A percentile compares a stretch with the other conserved stretches of the same genome.
Conservation (phyloP, 1,284 basidiomycete genomes). For the Ustilago trichophora region DNA sequence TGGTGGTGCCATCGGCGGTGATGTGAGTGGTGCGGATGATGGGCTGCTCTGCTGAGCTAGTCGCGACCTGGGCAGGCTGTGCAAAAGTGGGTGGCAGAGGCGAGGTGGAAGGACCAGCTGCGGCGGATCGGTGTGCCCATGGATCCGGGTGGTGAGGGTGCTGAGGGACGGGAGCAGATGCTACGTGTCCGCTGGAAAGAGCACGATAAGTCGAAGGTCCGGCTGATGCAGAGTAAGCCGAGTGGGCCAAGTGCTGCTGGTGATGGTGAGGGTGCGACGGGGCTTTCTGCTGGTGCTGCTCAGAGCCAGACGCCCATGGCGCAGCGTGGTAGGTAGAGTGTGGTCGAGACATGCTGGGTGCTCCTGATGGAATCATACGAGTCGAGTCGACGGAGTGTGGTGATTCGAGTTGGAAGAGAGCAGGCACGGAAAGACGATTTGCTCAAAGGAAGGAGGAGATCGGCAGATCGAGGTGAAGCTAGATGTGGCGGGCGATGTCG, state of each 20-base stretch:
- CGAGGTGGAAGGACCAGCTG: slow-evolving; percentile 11
- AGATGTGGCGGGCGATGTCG: neutral
- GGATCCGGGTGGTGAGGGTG: slow-evolving; percentile 15
- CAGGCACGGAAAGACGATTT: too few relatives aligned
- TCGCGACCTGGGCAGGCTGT: slow-evolving; percentile 3
- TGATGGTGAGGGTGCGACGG: slow-evolving; percentile 15
- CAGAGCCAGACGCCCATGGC: slow-evolving; percentile 25
- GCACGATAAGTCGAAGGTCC: slow-evolving; percentile 47
- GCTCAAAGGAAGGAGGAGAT: too few relatives aligned
- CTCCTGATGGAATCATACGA: slow-evolving; percentile 7
- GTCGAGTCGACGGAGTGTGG: too few relatives aligned
- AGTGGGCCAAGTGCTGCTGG: slow-evolving; percentile 31
- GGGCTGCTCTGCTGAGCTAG: slow-evolving; percentile 21
- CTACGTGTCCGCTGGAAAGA: slow-evolving; percentile 29
- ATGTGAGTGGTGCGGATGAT: slow-evolving; percentile 42
- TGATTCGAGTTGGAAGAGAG: neutral
- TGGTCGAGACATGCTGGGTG: slow-evolving; percentile 38
- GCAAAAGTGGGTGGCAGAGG: slow-evolving; percentile 30
- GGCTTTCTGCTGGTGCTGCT: slow-evolving; percentile 25
- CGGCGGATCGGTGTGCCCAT: slow-evolving; percentile 20
- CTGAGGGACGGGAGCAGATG: slow-evolving; percentile 6
- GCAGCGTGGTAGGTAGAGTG: slow-evolving; percentile 20
- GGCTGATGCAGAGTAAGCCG: slow-evolving; percentile 33
- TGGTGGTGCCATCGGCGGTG: slow-evolving; percentile 46
- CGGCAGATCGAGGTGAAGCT: neutral